Evolutionary conservation across 805 yeast species (phyloP).

Genomic region (Myxozyma mucilagina): DNA sequence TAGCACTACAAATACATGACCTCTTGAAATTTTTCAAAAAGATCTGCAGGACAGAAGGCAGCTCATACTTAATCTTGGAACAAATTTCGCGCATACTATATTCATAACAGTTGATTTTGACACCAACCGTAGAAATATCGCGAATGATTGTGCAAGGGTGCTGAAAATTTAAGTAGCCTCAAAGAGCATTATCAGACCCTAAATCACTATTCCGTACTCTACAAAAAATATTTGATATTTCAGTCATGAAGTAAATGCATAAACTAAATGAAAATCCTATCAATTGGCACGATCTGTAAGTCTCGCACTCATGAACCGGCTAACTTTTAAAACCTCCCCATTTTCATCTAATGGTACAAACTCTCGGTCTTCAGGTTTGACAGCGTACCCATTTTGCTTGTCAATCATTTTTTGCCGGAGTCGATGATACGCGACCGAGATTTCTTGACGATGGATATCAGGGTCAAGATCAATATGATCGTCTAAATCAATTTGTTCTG

Average conservation of each 20-base stretch:
- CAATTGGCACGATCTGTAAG: conserved; percentile 9
- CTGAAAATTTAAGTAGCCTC: background rate
- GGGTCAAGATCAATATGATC: conserved; percentile 31
- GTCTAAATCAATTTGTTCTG: conserved; percentile 14
- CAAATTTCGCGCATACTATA: background rate
- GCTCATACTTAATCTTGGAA: conserved; percentile 14
- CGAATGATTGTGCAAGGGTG: background rate
- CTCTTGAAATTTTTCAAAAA: background rate
- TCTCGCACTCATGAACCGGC: conserved; percentile 61
- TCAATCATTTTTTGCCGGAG: conserved; percentile 39
- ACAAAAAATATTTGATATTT: background rate
- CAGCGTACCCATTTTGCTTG: conserved; percentile 39
- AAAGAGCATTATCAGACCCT: background rate
- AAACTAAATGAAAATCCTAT: background rate
- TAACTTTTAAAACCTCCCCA: conserved; percentile 56
- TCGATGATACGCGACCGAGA: conserved; percentile 38
- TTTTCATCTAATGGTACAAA: conserved; percentile 64
- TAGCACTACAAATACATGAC: conserved; percentile 3
- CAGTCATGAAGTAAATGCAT: background rate
- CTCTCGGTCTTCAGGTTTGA: conserved; percentile 50
- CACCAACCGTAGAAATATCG: background rate
- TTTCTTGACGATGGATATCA: conserved; percentile 32
- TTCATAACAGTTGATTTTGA: too few relatives aligned
- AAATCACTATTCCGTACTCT: background rate
- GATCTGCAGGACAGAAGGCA: conserved; percentile 15